Evolutionary conservation across 106 monocot genomes (phyloP).

Genomic region (Triglochin maritima): DNA sequence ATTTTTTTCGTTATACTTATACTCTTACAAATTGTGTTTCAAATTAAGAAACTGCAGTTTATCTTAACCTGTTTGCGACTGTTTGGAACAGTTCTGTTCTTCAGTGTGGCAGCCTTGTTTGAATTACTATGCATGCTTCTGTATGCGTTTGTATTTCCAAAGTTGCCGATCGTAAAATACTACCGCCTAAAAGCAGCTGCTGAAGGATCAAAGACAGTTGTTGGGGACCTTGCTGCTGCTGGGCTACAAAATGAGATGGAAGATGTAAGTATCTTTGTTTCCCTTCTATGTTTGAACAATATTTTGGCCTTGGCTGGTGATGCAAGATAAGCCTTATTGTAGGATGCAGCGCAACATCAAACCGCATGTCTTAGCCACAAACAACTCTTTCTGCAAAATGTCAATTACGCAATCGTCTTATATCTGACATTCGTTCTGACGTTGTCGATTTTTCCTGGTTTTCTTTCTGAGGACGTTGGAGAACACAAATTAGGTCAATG

Average conservation of each 20-base stretch:
- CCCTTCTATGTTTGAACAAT: too few relatives aligned
- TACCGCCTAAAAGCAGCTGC: conserved; percentile 17
- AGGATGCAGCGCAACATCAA: conserved; percentile 28
- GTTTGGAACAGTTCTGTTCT: conserved; percentile 18
- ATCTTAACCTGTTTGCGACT: too few relatives aligned
- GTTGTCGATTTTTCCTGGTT: conserved; percentile 84
- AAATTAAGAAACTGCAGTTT: too few relatives aligned
- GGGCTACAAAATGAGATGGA: conserved; percentile 23
- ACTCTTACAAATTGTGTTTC: too few relatives aligned
- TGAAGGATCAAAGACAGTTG: conserved; percentile 60
- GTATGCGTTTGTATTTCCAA: conserved; percentile 75
- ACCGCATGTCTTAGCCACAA: conserved; percentile 42
- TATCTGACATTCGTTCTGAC: conserved; percentile 63
- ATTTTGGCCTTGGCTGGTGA: not conserved
- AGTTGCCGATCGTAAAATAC: conserved; percentile 42
- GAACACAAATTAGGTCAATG: conserved; percentile 69
- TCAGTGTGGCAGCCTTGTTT: conserved; percentile 24
- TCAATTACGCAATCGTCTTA: conserved; percentile 54
- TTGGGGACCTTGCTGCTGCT: conserved; percentile 68
- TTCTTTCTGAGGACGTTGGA: conserved; percentile 84
- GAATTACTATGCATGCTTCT: conserved; percentile 68
- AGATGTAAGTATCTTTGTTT: not conserved
- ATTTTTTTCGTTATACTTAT: too few relatives aligned
- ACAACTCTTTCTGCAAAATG: conserved; percentile 42
- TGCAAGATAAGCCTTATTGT: conserved; percentile 22